Percentiles rank a stretch among this genome's conserved stretches.
Conservation (phyloP, 805 yeast genomes). For the Lipomyces lipofer region DNA sequence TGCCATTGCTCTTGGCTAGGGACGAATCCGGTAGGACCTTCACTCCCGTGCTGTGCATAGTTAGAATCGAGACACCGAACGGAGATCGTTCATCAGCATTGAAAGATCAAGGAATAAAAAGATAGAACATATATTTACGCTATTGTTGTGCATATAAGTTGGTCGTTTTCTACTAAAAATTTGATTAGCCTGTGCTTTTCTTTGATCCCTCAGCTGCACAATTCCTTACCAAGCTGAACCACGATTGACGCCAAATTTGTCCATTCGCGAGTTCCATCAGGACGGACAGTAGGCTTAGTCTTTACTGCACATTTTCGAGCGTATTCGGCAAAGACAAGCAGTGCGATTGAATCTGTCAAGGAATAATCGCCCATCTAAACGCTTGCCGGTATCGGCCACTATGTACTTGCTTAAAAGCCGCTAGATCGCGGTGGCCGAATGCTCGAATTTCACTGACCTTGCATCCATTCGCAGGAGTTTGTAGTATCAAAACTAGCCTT, state of each 20-base stretch:
- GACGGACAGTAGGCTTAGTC: conserved; percentile 61
- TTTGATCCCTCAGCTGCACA: too few species aligned
- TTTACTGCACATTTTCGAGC: conserved; percentile 35
- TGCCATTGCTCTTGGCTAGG: conserved; percentile 53
- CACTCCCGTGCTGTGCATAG: conserved; percentile 88
- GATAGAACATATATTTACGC: conserved; percentile 5
- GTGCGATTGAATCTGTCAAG: conserved; percentile 3
- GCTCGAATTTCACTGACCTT: too few species aligned
- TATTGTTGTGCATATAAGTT: conserved; percentile 14
- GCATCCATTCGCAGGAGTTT: too few species aligned
- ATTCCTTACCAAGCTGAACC: background rate
- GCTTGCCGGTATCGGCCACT: too few species aligned
- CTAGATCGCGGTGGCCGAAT: too few species aligned
- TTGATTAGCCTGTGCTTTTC: background rate
- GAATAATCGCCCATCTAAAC: background rate
- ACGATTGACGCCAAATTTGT: conserved; percentile 79
- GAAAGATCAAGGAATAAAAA: background rate
- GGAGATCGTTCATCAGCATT: background rate
- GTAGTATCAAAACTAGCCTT: too few species aligned
- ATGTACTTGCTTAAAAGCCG: too few species aligned
- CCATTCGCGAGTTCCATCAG: conserved; percentile 76
- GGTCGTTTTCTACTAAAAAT: background rate
- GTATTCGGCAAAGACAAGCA: conserved; percentile 7
- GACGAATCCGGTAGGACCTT: conserved; percentile 65
- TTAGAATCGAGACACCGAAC: background rate